Evolutionary conservation across 768 basidiomycete genomes (phyloP).

Genomic region (Xerocomus brunneocitrinus): DNA sequence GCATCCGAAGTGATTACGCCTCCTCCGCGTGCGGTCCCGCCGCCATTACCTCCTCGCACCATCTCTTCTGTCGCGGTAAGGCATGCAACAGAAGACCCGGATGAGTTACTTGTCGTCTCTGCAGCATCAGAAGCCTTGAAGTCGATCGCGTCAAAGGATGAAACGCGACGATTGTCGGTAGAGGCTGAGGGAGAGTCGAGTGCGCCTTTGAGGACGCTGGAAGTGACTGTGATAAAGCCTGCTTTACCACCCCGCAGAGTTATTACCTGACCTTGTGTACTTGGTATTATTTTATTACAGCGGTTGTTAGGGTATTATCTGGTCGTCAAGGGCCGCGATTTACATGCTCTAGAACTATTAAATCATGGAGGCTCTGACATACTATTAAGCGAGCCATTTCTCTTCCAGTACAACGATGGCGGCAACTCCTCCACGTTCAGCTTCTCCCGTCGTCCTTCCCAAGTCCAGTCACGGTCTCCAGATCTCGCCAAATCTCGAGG

Average conservation of each 20-base stretch:
- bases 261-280: background rate
- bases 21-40: constrained; percentile 30
- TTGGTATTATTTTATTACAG: background rate
- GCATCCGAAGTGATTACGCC: constrained; percentile 18
- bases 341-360: no score
- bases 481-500: constrained; percentile 59
- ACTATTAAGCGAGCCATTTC: background rate
- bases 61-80: constrained; percentile 30
- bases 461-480: constrained; percentile 30
- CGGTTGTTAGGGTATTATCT: background rate
- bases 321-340: no score
- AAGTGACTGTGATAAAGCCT: constrained; percentile 20
- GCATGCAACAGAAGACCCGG: constrained; percentile 24
- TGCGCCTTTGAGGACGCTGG: background rate
- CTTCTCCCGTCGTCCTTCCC: constrained; percentile 13
- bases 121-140: constrained; percentile 55
- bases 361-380: no score
- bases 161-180: constrained; percentile 26
- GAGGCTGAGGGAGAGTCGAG: constrained; percentile 15
- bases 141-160: constrained; percentile 50
- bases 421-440: constrained; percentile 19
- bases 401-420: constrained; percentile 11
- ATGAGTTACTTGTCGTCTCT: constrained; percentile 24
- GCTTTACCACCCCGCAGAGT: constrained; percentile 34
- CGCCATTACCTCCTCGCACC: constrained; percentile 42